Conservation (phyloP, 2,329 filamentous ascomycete genomes). For the Fusarium sp. region DNA sequence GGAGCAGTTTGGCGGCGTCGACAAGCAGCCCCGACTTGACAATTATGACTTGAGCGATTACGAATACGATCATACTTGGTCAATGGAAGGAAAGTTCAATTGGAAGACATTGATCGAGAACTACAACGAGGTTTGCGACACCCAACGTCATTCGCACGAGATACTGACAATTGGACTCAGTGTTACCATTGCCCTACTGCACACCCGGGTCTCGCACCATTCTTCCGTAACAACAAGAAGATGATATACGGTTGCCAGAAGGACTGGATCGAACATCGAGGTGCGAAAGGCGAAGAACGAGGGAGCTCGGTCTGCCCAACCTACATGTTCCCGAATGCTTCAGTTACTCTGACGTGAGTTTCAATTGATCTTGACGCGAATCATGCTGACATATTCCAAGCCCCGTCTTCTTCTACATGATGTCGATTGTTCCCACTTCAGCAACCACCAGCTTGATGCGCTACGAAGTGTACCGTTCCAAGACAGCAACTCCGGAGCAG, state of each 20-base stretch:
- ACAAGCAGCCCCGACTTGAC: slow-evolving; percentile 60
- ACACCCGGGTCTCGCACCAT: slow-evolving; percentile 69
- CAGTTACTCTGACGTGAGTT: slow-evolving; percentile 64
- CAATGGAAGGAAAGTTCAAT: slow-evolving; percentile 69
- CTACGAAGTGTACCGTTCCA: slow-evolving; percentile 75
- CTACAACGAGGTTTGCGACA: slow-evolving; percentile 64
- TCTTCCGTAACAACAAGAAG: slow-evolving; percentile 46
- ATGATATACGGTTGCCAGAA: slow-evolving; percentile 64
- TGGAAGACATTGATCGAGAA: slow-evolving; percentile 76
- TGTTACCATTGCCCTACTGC: slow-evolving; percentile 75
- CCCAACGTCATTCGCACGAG: background rate
- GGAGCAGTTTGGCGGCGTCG: slow-evolving; percentile 64
- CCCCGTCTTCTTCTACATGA: slow-evolving; percentile 74
- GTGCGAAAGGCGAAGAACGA: slow-evolving; percentile 58
- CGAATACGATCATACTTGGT: slow-evolving; percentile 69
- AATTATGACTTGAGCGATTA: slow-evolving; percentile 65
- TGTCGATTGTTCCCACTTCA: slow-evolving; percentile 70
- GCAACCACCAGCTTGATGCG: slow-evolving; percentile 68
- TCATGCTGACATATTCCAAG: slow-evolving; percentile 47
- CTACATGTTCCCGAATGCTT: slow-evolving; percentile 66
- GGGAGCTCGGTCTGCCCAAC: slow-evolving; percentile 60
- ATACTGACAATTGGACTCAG: slow-evolving; percentile 44
- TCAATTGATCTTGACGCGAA: background rate
- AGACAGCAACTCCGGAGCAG: slow-evolving; percentile 68
- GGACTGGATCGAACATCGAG: slow-evolving; percentile 65